These are phyloP conservation scores for Dicorynia guianensis DNA, from an alignment of 306 rosid genomes.

Conservation along the genomic window DNA sequence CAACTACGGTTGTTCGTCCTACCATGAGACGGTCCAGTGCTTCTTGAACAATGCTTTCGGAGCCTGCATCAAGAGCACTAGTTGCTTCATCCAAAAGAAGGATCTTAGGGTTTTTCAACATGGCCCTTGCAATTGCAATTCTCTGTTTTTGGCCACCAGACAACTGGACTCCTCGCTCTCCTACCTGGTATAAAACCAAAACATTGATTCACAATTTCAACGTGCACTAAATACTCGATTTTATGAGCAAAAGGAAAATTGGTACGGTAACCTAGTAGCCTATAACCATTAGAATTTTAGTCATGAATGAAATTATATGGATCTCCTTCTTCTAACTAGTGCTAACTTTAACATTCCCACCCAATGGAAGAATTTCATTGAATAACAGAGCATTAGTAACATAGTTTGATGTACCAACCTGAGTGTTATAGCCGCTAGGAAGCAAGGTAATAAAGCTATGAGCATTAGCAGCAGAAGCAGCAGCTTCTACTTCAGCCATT, in stretches of 20 bases:
- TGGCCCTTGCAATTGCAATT: conserved; percentile 95
- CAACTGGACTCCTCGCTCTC: conserved; percentile 95
- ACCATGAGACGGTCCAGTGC: conserved; percentile 96
- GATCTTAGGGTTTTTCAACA: conserved; percentile 92
- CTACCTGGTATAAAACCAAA: conserved; percentile 62
- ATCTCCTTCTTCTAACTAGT: too few relatives aligned
- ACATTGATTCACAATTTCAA: too few relatives aligned
- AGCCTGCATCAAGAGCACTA: conserved; percentile 95
- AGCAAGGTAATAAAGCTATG: conserved; percentile 92
- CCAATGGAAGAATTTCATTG: background rate
- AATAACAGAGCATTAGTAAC: background rate
- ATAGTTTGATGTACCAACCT: conserved; percentile 53
- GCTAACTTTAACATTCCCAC: too few relatives aligned
- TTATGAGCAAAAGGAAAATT: background rate
- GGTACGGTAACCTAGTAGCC: background rate
- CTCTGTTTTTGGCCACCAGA: conserved; percentile 99
- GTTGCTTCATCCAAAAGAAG: conserved; percentile 98
- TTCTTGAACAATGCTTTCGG: conserved; percentile 97
- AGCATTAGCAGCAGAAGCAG: conserved; percentile 93
- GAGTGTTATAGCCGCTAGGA: conserved; percentile 90
- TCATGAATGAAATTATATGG: background rate
- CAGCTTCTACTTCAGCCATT: conserved; percentile 85
- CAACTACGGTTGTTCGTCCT: conserved; percentile 92
- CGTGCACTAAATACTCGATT: background rate
- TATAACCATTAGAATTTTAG: background rate